phyloP scores from a whole-genome alignment of 2,329 filamentous ascomycete genomes.

The Dothistroma pini region DNA sequence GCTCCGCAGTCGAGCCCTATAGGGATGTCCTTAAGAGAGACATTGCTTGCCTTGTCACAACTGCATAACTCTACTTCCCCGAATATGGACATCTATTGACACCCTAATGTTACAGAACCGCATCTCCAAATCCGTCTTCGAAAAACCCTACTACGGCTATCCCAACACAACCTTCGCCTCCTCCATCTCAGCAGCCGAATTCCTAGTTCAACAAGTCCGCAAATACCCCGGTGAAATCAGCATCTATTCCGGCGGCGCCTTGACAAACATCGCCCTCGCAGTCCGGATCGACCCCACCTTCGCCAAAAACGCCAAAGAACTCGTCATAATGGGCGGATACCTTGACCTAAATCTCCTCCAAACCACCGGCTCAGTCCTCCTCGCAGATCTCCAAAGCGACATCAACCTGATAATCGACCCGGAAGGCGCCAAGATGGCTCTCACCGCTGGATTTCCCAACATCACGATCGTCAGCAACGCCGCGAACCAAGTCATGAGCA shows the following conservation, averaged over 20 bases:
- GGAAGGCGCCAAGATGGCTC: constrained; percentile 48
- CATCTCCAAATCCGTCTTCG: constrained; percentile 42
- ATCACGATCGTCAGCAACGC: constrained; percentile 46
- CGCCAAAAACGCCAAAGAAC: constrained; percentile 44
- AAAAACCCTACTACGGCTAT: constrained; percentile 44
- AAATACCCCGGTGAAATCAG: constrained; percentile 50
- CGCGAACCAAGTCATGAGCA: constrained; percentile 47
- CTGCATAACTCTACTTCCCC: too few relatives aligned
- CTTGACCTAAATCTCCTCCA: constrained; percentile 39
- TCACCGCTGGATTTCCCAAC: constrained; percentile 47
- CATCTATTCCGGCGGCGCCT: constrained; percentile 46
- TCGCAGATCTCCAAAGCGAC: constrained; percentile 32
- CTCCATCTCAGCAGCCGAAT: constrained; percentile 42
- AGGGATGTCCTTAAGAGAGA: too few relatives aligned
- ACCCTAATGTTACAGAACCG: too few relatives aligned
- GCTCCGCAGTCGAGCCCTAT: too few relatives aligned
- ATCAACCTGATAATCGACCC: constrained; percentile 53
- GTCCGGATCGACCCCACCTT: constrained; percentile 47
- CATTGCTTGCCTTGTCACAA: too few relatives aligned
- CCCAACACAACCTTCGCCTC: constrained; percentile 43
- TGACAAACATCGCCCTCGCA: constrained; percentile 51
- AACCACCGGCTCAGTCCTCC: constrained; percentile 29
- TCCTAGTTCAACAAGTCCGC: constrained; percentile 46
- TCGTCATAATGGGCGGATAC: constrained; percentile 52
- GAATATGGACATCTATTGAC: too few relatives aligned